Evolutionary conservation across 106 monocot species (phyloP).

Genomic region (Allium fistulosum): DNA sequence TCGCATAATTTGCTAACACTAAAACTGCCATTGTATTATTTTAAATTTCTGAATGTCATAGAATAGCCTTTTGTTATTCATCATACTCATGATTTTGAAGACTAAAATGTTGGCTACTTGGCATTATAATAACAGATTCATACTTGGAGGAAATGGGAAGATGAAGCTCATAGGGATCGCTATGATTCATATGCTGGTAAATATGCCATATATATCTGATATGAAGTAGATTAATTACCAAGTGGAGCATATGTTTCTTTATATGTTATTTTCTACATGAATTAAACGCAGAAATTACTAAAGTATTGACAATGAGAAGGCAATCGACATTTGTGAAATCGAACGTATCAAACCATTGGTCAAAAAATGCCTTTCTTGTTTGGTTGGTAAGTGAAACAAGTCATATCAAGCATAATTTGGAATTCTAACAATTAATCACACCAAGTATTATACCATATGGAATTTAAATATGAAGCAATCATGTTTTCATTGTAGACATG

Average conservation of each 20-base stretch:
- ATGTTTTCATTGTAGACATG: conserved; percentile 38
- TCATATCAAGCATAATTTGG: not conserved
- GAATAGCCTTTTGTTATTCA: too few relatives aligned
- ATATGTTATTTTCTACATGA: conserved; percentile 7
- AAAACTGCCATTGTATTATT: too few relatives aligned
- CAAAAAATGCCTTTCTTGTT: conserved; percentile 44
- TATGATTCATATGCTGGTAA: conserved; percentile 61
- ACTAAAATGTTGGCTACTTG: too few relatives aligned
- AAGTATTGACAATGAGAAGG: conserved; percentile 67
- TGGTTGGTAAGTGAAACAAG: conserved; percentile 63
- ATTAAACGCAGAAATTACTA: conserved; percentile 57
- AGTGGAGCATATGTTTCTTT: not conserved
- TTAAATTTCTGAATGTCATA: too few relatives aligned
- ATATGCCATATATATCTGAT: not conserved
- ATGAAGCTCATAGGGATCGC: conserved; percentile 69
- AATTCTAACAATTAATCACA: not conserved
- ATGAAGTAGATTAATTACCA: not conserved
- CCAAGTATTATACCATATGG: too few relatives aligned
- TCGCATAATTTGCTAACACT: too few relatives aligned
- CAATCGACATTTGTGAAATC: conserved; percentile 76
- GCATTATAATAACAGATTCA: conserved; percentile 48
- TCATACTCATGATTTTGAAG: too few relatives aligned
- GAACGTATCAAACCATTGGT: conserved; percentile 48
- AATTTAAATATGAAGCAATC: too few relatives aligned
- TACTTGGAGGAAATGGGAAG: conserved; percentile 98